Evolutionary conservation across 768 basidiomycete species (phyloP), one percentile per base, ranked within the genome.

Genomic region (Rhizopogon salebrosus): DNA sequence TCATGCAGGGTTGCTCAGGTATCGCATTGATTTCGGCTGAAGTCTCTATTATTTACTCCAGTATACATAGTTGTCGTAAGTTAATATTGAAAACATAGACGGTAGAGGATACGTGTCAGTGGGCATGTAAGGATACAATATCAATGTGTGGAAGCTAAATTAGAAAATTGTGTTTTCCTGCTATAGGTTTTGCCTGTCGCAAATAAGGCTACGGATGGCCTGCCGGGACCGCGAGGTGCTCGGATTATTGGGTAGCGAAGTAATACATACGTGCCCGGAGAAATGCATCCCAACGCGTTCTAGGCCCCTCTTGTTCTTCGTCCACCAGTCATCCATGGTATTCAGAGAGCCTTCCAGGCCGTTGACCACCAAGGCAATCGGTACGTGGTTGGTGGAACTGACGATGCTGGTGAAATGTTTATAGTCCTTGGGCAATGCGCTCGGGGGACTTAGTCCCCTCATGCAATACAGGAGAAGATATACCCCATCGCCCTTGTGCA

Each of bases 311-410:
- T 72, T 55, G 56, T 75, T 74, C 39, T 58, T 56, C 29, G 55
- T 56, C 75, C 74, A 76, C 75, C 76, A 77, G 37, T 64, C 63
- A 14, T 56, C 61, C 64, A 71, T 72, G 43, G 64, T 57, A 16
- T 61, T 58, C n/a, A 63, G 39, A 27, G 63, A 68, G 35, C 62
- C 62, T 56, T 70, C 70, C n/a, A 70, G 53, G 48, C 65, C 67
- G 0, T 64, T 70, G 13, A 70, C 54, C 11, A 67, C 63, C 0
- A 60, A 56, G 6, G 67, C 66, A 53, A 71, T 66, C 1, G 63
- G 65, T 2, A 69, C 67, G 34, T 69, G 8, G 20, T 10, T 20
- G 38, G n/a, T n/a, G n/a, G n/a, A n/a, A n/a, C 38, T 2, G 18
- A 39, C 38, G 20, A 22, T 39, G 10, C 20, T 11, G 1, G 18